Conservation (phyloP, 768 basidiomycete species). For the Collybiopsis luxurians region DNA sequence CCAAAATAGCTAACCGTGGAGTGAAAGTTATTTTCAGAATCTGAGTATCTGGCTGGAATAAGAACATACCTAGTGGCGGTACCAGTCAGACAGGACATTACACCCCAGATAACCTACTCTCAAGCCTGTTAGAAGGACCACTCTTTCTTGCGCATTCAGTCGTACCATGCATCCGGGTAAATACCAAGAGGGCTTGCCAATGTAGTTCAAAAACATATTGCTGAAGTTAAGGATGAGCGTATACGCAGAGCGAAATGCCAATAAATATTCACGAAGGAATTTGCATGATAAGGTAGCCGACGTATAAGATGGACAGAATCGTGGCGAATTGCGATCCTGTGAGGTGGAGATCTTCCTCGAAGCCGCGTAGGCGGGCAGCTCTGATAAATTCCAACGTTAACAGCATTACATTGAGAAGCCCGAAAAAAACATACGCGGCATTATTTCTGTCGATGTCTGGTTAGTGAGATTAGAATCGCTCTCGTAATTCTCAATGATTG, state of each 20-base stretch:
- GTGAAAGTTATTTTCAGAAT: constrained; percentile 19
- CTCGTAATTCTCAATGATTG: constrained; percentile 28
- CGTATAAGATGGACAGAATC: constrained; percentile 65
- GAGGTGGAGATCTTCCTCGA: constrained; percentile 65
- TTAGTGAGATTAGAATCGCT: neutral
- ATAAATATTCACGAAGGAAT: constrained; percentile 61
- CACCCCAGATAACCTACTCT: constrained; percentile 1
- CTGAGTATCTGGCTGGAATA: neutral
- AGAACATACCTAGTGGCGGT: constrained; percentile 1
- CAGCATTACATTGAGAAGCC: neutral
- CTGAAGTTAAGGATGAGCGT: constrained; percentile 29
- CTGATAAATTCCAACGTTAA: constrained; percentile 28
- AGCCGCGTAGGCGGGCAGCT: constrained; percentile 70
- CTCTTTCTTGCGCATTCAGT: constrained; percentile 43
- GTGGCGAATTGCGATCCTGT: constrained; percentile 65
- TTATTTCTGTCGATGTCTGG: constrained; percentile 71
- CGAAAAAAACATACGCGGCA: constrained; percentile 42
- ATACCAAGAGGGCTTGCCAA: constrained; percentile 68
- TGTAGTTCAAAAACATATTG: constrained; percentile 72
- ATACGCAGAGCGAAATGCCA: neutral
- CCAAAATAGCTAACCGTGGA: constrained; percentile 27
- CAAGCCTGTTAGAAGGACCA: neutral
- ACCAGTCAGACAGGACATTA: constrained; percentile 7
- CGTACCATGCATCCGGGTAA: constrained; percentile 67
- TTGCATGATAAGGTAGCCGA: constrained; percentile 79